Base-by-base conservation (phyloP, 208 protist genomes). In the Trypanosoma melophagium region DNA sequence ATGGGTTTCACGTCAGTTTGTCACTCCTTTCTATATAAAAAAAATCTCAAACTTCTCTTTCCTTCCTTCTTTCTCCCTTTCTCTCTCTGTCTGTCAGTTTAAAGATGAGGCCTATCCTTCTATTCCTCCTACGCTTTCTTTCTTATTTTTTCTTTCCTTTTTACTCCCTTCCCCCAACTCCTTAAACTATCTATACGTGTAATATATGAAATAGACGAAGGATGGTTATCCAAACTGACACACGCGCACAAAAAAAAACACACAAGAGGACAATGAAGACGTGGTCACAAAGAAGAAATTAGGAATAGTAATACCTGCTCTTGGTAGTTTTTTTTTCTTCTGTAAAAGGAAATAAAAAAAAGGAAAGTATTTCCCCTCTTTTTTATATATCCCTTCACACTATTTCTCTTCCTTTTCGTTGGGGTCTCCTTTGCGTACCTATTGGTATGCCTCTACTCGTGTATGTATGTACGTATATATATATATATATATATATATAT, bases 401-500 rank as follows among this genome's bases (percentile, higher is more conserved):
- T 35, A 35, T 35, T 35, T 47, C 16, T 17, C 42, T 47, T 47
- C 16, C 2, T 47, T 47, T 47, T 47, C 10, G 1, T 47, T 35
- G 1, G 3, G 28, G 28, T 35, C 28, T 35, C 28, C 28, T 35
- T 35, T 35, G 28, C 28, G 28, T 35, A 35, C 28, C 28, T 35
- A 55, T 22, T 3, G 7, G n/a, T 55, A 55, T 55, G n/a, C n/a
- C 7, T 55, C 12, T 55, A 55, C 24, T 21, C 24, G n/a, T 55
- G n/a, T 55, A 22, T 24, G 1, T 55, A 22, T 24, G n/a, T 55
- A 3, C 1, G 9, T 55, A 25, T 55, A 55, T 55, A 55, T 55
- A 55, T 55, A 55, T 55, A 55, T 55, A 55, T 55, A 25, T 55
- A 3, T 55, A 55, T 55, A 55, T 35, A 35, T 35, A 35, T 35